A percentile compares a stretch with the other conserved stretches of the same genome.
These are phyloP conservation scores for Penicillium goetzii DNA, from an alignment of 495 filamentous ascomycete genomes.

Conservation along the genomic window DNA sequence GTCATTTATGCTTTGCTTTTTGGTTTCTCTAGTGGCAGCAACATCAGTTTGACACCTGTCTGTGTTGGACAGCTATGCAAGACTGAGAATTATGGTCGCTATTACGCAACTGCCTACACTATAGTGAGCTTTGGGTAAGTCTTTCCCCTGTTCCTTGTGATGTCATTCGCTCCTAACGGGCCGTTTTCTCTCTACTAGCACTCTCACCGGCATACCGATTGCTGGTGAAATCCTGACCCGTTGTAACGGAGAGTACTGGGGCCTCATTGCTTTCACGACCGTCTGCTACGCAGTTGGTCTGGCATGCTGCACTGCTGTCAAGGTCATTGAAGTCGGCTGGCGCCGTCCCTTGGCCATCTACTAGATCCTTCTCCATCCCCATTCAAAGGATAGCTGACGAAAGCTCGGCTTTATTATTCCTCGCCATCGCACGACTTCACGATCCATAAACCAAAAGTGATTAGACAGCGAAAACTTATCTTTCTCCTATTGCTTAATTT, in stretches of 20 bases:
- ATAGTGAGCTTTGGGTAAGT: slow-evolving; percentile 80
- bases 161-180: slow-evolving; percentile 32
- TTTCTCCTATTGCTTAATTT: not conserved
- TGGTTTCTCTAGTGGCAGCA: slow-evolving; percentile 83
- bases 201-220: slow-evolving; percentile 85
- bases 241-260: slow-evolving; percentile 60
- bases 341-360: slow-evolving; percentile 48
- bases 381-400: not conserved
- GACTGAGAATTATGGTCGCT: slow-evolving; percentile 81
- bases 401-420: not conserved
- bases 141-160: slow-evolving; percentile 6
- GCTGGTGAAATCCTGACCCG: slow-evolving; percentile 70
- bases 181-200: slow-evolving; percentile 36
- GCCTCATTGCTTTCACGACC: slow-evolving; percentile 69
- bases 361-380: slow-evolving; percentile 18
- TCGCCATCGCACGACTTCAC: slow-evolving; percentile 19
- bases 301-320: slow-evolving; percentile 62
- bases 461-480: slow-evolving; percentile 9
- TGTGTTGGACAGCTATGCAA: slow-evolving; percentile 91
- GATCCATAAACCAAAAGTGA: slow-evolving; percentile 15
- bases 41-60: slow-evolving; percentile 83
- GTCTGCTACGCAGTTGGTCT: slow-evolving; percentile 64
- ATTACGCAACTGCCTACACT: slow-evolving; percentile 86
- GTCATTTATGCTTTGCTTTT: slow-evolving; percentile 77
- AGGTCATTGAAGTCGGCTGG: slow-evolving; percentile 72